Base-by-base conservation (phyloP, 257 asterid genomes). In the Penstemon eatonii region DNA sequence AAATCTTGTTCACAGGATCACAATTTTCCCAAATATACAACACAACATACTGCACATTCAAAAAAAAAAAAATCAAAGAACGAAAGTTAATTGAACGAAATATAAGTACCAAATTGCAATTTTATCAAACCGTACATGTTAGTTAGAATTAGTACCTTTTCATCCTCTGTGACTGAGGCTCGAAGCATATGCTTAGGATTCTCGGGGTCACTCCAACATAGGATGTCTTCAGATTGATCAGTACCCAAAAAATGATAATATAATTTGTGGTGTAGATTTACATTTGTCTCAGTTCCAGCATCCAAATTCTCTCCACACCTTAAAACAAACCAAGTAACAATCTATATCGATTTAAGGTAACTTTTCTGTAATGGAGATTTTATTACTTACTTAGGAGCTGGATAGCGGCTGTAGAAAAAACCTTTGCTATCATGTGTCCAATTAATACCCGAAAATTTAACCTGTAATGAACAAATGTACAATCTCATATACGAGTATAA, bases 391-490 rank as follows among this genome's bases (percentile, higher is more conserved):
- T 75, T 68, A 5, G 90, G 90, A 71, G 85, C 71, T 55, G 90
- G 93, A 70, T 81, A 86, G 46, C 90, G 85, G 77, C 93, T 68
- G 80, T 86, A 84, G 74, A 84, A 86, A 71, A 82, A 86, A 10
- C 93, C 93, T 73, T 82, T 86, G 73, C 81, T 45, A 67, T 86
- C 93, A 75, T 77, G 79, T 0, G 90, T 86, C 90, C 93, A 86
- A 65, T 83, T 78, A 43, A 78, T 61, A 7, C 50, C 40, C 10
- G 88, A 76, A 75, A 86, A 84, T 77, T 86, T 86, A 59, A 86
- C 93, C 93, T 86, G 78, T 41, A 62, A 67, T 18, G 5, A 44
- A 56, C 19, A 62, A 59, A 63, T 36, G 40, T 1, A 45, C 39
- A 39, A 4, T 5, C 57, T 43, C 18, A 15, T 15, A 67, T 53